A percentile compares a stretch with the other conserved stretches of the same genome.
Evolutionary conservation across 2,329 filamentous ascomycete genomes (phyloP).

Genomic region (Colletotrichum tropicicola): DNA sequence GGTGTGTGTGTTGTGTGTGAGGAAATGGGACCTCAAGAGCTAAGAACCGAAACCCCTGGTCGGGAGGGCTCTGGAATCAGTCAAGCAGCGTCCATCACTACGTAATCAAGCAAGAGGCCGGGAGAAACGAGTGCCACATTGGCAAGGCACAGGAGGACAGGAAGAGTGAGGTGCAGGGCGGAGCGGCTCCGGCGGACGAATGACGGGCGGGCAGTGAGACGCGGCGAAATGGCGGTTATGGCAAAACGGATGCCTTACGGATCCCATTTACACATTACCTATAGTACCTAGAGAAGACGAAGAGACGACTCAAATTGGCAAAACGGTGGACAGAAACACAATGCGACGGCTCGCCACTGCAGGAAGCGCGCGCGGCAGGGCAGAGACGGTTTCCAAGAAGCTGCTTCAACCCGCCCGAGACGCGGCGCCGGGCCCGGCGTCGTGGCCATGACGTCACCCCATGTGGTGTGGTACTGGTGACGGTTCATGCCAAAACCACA

Average conservation of each 20-base stretch:
- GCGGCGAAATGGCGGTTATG: neutral
- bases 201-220: neutral
- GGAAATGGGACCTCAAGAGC: neutral
- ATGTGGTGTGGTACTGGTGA: too few species aligned
- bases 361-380: too few species aligned
- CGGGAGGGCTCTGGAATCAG: neutral
- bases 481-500: too few species aligned
- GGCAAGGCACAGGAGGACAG: neutral
- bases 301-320: neutral
- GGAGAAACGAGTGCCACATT: neutral
- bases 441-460: conserved; percentile 13
- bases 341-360: neutral
- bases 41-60: neutral
- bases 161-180: neutral
- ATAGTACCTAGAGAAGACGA: too few species aligned
- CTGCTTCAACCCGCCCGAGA: neutral
- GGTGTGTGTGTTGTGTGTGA: neutral
- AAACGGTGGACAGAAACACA: neutral
- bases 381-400: neutral
- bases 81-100: conserved; percentile 1
- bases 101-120: neutral
- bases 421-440: conserved; percentile 2
- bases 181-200: conserved; percentile 12
- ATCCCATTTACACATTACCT: neutral
- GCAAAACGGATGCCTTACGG: neutral